Conservation (phyloP, 352 stramenopile species). For the Phytophthora pluvialis region DNA sequence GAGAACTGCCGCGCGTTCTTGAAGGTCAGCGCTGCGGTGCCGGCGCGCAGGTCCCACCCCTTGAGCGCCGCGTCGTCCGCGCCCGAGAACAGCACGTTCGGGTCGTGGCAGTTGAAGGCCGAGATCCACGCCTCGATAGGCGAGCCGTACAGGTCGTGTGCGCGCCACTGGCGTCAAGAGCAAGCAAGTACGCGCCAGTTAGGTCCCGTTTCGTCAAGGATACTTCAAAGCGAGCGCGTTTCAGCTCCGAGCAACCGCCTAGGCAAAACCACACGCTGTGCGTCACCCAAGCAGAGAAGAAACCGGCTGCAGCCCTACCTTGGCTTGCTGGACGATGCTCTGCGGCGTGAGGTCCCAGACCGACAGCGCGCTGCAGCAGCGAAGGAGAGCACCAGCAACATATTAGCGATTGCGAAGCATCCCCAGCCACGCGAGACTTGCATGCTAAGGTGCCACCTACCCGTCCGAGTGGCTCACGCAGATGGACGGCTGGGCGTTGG, state of each 20-base stretch:
- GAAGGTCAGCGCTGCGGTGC: constrained; percentile 46
- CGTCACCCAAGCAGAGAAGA: not conserved
- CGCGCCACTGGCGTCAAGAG: constrained; percentile 60
- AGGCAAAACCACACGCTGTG: constrained; percentile 6
- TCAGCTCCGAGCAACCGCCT: constrained; percentile 2
- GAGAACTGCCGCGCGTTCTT: constrained; percentile 66
- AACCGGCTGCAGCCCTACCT: constrained; percentile 43
- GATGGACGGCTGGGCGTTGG: constrained; percentile 56
- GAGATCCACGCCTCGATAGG: constrained; percentile 87
- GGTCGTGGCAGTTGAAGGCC: constrained; percentile 81
- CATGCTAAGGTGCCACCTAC: constrained; percentile 42
- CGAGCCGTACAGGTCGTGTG: constrained; percentile 74
- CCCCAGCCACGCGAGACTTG: no score
- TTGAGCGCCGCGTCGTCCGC: constrained; percentile 83
- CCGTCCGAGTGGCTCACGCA: constrained; percentile 87
- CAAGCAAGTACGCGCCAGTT: constrained; percentile 22
- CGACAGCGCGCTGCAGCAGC: no score
- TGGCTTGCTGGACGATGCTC: constrained; percentile 41
- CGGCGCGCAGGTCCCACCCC: constrained; percentile 73
- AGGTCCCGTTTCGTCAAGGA: constrained; percentile 20
- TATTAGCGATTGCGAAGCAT: constrained; percentile 21
- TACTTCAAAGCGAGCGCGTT: constrained; percentile 4
- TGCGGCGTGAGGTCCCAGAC: no score
- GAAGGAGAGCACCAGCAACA: constrained; percentile 6
- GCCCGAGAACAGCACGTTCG: constrained; percentile 80